Conservation (phyloP, 345 rosid species). For the Salix koriyanagi region DNA sequence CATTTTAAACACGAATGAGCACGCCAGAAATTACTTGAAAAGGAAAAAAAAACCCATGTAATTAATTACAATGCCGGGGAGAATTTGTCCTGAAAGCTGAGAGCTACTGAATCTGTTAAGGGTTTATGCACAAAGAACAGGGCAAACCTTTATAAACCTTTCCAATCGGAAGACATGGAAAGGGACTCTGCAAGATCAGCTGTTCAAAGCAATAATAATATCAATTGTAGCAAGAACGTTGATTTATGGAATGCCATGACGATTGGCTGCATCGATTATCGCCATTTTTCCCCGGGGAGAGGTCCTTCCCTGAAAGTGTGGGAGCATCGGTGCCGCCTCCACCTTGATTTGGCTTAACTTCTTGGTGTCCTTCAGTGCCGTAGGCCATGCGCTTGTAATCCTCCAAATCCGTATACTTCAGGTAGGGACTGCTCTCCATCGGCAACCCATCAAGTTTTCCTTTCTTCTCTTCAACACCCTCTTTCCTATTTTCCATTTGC, state of each 20-base stretch:
- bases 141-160: too few relatives aligned
- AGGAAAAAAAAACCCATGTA: too few relatives aligned
- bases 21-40: too few relatives aligned
- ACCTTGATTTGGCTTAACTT: slow-evolving; percentile 38
- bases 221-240: too few relatives aligned
- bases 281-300: not conserved
- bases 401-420: slow-evolving; percentile 39
- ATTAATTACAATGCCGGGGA: too few relatives aligned
- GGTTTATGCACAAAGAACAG: too few relatives aligned
- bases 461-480: not conserved
- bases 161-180: too few relatives aligned
- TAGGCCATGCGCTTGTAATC: slow-evolving; percentile 42
- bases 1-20: too few relatives aligned
- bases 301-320: slow-evolving; percentile 34
- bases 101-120: too few relatives aligned
- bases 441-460: slow-evolving; percentile 32
- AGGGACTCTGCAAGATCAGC: too few relatives aligned
- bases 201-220: too few relatives aligned
- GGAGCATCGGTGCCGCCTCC: slow-evolving; percentile 53
- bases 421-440: slow-evolving; percentile 43
- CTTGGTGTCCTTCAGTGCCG: slow-evolving; percentile 50
- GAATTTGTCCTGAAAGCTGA: too few relatives aligned
- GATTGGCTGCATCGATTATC: slow-evolving; percentile 4
- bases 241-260: not conserved
- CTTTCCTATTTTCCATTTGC: not conserved